Conservation (phyloP, 2,329 filamentous ascomycete genomes). For the Aspergillus sojae region DNA sequence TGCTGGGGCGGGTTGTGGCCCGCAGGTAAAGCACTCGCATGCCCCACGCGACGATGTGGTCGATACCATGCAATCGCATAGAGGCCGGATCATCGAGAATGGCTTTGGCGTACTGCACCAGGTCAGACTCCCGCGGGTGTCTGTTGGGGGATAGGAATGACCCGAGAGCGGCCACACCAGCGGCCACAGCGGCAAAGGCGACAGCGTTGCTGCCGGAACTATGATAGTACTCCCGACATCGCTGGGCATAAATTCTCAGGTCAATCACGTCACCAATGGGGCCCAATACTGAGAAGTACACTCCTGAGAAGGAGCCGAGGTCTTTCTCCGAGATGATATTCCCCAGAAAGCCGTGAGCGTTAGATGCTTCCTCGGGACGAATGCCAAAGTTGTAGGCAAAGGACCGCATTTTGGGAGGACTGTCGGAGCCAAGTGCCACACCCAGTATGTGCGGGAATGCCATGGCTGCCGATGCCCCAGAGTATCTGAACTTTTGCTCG, state of each 20-base stretch:
- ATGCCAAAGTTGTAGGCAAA: constrained; percentile 37
- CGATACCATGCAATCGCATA: constrained; percentile 28
- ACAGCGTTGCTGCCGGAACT: constrained; percentile 15
- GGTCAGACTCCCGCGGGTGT: constrained; percentile 29
- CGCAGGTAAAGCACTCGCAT: constrained; percentile 34
- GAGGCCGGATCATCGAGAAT: constrained; percentile 36
- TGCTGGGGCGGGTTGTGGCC: constrained; percentile 33
- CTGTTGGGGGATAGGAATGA: constrained; percentile 31
- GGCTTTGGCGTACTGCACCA: constrained; percentile 34
- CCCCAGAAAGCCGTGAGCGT: constrained; percentile 24
- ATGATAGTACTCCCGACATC: constrained; percentile 32
- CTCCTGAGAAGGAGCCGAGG: constrained; percentile 24
- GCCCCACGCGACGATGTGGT: constrained; percentile 34
- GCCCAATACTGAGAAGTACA: constrained; percentile 27
- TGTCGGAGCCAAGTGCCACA: constrained; percentile 28
- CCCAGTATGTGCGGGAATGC: constrained; percentile 34
- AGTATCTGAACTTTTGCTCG: constrained; percentile 29
- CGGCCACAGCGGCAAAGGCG: constrained; percentile 32
- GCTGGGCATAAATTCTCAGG: constrained; percentile 28
- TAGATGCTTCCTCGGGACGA: constrained; percentile 32
- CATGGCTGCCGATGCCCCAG: constrained; percentile 34
- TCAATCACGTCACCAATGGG: constrained; percentile 29
- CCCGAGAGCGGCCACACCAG: constrained; percentile 31
- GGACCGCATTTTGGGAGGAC: constrained; percentile 28
- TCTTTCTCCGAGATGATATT: constrained; percentile 30